phyloP scores from a whole-genome alignment of 257 asterid genomes.

The Gentiana straminea region DNA sequence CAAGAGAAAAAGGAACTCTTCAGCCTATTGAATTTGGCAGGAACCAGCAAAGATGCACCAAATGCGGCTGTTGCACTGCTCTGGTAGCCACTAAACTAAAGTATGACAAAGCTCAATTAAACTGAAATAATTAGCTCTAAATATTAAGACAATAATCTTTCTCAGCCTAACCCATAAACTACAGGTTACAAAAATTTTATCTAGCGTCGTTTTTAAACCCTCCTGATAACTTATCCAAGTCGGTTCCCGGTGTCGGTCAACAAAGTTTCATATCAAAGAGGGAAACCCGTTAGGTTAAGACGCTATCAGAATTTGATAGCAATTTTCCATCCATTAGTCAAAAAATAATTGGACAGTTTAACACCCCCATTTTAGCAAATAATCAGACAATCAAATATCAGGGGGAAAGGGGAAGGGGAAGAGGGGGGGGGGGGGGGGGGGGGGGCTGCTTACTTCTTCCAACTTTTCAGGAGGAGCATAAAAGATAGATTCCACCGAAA shows the following conservation, averaged over 20 bases:
- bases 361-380: background rate
- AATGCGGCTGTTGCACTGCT: background rate
- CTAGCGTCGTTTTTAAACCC: too few relatives aligned
- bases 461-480: conserved; percentile 88
- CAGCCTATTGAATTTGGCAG: conserved; percentile 16
- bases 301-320: too few relatives aligned
- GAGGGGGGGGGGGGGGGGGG: too few relatives aligned
- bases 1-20: conserved; percentile 5
- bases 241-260: background rate
- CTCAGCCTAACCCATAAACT: too few relatives aligned
- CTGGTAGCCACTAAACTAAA: background rate
- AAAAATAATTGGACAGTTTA: background rate
- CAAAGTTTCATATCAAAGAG: too few relatives aligned
- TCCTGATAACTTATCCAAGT: too few relatives aligned
- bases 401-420: too few relatives aligned
- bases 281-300: too few relatives aligned
- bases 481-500: conserved; percentile 85
- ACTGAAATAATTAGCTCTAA: too few relatives aligned
- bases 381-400: background rate
- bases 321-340: background rate
- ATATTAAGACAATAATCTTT: background rate
- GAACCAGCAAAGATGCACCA: conserved; percentile 6
- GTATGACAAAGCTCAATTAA: background rate
- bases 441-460: conserved; percentile 79
- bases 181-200: background rate